phyloP scores from a whole-genome alignment of 2,329 filamentous ascomycete species.

The Beauveria asiatica region DNA sequence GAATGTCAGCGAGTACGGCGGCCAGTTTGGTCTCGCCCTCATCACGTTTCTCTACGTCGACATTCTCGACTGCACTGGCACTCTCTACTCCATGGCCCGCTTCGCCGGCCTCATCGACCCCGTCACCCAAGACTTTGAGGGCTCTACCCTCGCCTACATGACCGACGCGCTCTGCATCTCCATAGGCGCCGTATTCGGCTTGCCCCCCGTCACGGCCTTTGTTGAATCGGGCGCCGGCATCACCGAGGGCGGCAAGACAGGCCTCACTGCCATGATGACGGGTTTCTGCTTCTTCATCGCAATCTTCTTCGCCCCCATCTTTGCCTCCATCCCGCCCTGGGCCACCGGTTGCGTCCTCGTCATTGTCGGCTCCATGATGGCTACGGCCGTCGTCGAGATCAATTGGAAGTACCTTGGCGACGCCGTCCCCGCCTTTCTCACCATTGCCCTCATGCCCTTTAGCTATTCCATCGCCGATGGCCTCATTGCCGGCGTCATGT shows the following conservation, averaged over 20 bases:
- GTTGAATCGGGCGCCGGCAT: constrained; percentile 88
- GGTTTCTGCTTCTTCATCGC: constrained; percentile 80
- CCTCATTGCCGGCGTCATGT: constrained; percentile 70
- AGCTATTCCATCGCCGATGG: constrained; percentile 85
- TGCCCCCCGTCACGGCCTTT: constrained; percentile 76
- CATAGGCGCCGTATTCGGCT: constrained; percentile 69
- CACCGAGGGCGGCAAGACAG: constrained; percentile 77
- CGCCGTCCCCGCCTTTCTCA: constrained; percentile 75
- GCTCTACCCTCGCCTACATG: constrained; percentile 73
- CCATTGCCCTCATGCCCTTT: constrained; percentile 80
- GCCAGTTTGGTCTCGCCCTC: constrained; percentile 73
- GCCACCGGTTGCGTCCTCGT: constrained; percentile 83
- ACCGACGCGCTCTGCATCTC: constrained; percentile 73
- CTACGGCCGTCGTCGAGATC: constrained; percentile 67
- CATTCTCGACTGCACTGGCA: constrained; percentile 79
- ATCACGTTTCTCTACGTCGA: constrained; percentile 89
- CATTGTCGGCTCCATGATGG: constrained; percentile 84
- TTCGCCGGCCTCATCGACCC: constrained; percentile 76
- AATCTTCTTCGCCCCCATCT: constrained; percentile 84
- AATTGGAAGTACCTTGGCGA: constrained; percentile 86
- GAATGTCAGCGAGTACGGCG: constrained; percentile 58
- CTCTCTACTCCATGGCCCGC: constrained; percentile 81
- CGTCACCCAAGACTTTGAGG: constrained; percentile 78
- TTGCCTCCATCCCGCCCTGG: constrained; percentile 82
- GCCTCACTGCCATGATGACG: constrained; percentile 70